Base-by-base conservation (phyloP, 2,329 filamentous ascomycete genomes). In the Stagonosporopsis tanaceti region DNA sequence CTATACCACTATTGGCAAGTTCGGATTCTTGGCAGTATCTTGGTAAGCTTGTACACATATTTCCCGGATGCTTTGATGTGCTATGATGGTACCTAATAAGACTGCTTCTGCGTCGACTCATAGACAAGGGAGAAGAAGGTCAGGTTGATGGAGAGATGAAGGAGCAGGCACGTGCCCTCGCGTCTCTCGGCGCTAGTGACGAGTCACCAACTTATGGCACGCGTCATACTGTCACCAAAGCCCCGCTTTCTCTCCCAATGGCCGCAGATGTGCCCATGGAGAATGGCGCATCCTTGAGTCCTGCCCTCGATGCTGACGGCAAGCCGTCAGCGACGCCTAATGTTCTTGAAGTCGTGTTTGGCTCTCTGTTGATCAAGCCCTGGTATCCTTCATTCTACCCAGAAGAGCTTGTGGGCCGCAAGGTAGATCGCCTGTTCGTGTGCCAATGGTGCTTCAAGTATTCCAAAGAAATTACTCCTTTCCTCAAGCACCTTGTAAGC, bases 371-470 rank as follows among this genome's bases (percentile, higher is more conserved):
- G 68, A 96, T 97, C 79, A 88, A 89, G 67, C 90, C 93, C 2
- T 97, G 93, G 93, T 97, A 95, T 75, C 92, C 93, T 7, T 96
- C 92, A 15, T 95, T 93, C 76, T 97, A 97, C 75, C 78, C 87
- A 5, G 81, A 96, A 85, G 81, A 93, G 63, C 69, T 82, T 6
- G 74, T 82, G 12, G 79, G 79, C 28, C 63, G 76, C 47, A 73
- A 73, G 51, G 66, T 76, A 14, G 79, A 82, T 25, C 72, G 88
- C 53, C 80, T 98, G 7, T 96, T 93, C 68, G 90, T 98, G 32
- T 99, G 95, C 73, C 89, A 91, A 32, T 90, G 87, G 82, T 99
- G 95, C 80, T 98, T 98, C 82, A 94, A 93, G 73, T 99, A 99
- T 77, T 90, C 89, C n/a, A 78, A 77, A 42, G 81, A 84, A 66